A percentile compares a stretch with the other conserved stretches of the same genome.
These are phyloP conservation scores for Globisporangium parvum DNA, from an alignment of 352 stramenopile species.

Conservation along the genomic window DNA sequence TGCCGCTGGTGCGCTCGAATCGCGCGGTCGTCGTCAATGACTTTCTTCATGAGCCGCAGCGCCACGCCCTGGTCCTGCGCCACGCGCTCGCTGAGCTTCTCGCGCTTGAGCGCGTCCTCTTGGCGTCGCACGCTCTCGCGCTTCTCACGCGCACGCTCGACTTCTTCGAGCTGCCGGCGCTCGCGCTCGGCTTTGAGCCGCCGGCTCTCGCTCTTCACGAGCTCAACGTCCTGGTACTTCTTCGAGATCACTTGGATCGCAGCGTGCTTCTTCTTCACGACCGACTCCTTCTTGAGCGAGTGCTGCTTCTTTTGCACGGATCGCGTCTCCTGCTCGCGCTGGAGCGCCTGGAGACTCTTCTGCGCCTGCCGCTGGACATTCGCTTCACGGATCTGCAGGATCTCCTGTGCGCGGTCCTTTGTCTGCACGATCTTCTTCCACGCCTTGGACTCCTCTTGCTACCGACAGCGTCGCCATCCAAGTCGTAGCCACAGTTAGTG, in stretches of 20 bases:
- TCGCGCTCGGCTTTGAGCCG: constrained; percentile 58
- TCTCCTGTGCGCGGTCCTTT: constrained; percentile 62
- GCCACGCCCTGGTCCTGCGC: constrained; percentile 45
- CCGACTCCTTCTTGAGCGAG: constrained; percentile 59
- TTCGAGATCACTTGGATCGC: constrained; percentile 70
- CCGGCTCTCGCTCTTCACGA: constrained; percentile 64
- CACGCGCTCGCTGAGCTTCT: constrained; percentile 32
- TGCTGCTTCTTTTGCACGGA: constrained; percentile 49
- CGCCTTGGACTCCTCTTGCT: constrained; percentile 70
- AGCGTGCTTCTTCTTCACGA: constrained; percentile 71
- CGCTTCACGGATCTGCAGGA: constrained; percentile 51
- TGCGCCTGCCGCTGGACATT: constrained; percentile 42
- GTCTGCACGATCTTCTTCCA: constrained; percentile 82
- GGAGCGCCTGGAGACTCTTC: constrained; percentile 34
- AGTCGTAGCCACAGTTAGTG: background rate
- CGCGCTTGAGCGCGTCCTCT: constrained; percentile 53
- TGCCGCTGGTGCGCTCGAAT: constrained; percentile 47
- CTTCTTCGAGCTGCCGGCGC: constrained; percentile 39
- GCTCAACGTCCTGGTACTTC: constrained; percentile 72
- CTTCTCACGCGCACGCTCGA: constrained; percentile 51
- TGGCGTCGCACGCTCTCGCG: constrained; percentile 42
- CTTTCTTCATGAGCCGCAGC: constrained; percentile 56
- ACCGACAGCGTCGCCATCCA: background rate
- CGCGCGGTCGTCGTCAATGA: constrained; percentile 50
- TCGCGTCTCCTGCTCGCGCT: constrained; percentile 37